Evolutionary conservation across 805 yeast genomes (phyloP), one percentile per base, ranked within the genome.

Genomic region (Saccharomycopsis microspora): DNA sequence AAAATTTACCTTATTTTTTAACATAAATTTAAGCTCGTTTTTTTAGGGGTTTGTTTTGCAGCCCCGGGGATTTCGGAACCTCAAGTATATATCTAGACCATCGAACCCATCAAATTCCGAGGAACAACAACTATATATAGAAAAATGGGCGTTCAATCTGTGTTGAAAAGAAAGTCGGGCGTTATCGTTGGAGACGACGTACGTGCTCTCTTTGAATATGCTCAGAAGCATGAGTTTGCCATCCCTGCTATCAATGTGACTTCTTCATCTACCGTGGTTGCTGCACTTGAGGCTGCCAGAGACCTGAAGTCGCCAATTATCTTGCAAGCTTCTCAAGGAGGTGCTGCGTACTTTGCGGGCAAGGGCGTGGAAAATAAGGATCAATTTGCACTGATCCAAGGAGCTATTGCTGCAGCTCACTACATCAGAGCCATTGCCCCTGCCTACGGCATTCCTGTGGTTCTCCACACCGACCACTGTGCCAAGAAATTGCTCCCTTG

Each of bases 261-360:
- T 57, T 86, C 97, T 35, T 89, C 97, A 36, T 90, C 97, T 52
- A 90, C 97, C 56, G 97, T 82, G 50, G 84, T 87, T 66, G 96
- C 97, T 60, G 96, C 97, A 54, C 75, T 93, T 62, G 95, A 93
- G 71, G 96, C 97, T 56, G 96, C 97, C 54, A 86, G 95, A 70
- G 97, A 93, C 71, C 77, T 74, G 73, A 78, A 83, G 59, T 79
- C 96, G 54, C 98, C 98, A 74, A 88, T 93, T 72, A 86, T 93
- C 68, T 74, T 93, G 66, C 98, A 93, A 75, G 80, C 90, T 60
- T 90, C 97, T 54, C 88, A 93, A 71, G 98, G 98, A 75, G 98
- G 98, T 77, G 95, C 98, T 60, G 97, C 97, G 56, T 93, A 80
- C 86, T 93, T 93, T 68, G 98, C 98, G 57, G 98, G 98, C 75